Conservation (phyloP, 305 asterid species). For the Solanum hybrid region DNA sequence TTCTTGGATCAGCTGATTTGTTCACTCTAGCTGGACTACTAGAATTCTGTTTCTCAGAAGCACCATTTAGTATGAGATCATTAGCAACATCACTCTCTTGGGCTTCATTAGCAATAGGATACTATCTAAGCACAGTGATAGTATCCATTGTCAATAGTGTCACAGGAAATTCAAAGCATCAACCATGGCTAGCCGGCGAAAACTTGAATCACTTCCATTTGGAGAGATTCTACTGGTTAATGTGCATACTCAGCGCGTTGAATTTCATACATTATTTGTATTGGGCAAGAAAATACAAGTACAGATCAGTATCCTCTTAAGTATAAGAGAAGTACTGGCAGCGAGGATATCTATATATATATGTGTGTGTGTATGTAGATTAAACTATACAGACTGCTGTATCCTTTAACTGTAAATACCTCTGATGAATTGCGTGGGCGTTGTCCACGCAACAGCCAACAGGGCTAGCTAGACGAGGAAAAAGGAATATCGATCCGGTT, state of each 20-base stretch:
- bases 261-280: conserved; percentile 69
- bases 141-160: conserved; percentile 58
- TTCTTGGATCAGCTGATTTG: conserved; percentile 84
- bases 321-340: background rate
- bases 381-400: background rate
- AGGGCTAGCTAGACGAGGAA: background rate
- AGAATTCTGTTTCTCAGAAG: conserved; percentile 90
- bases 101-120: conserved; percentile 81
- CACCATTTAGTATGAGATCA: conserved; percentile 72
- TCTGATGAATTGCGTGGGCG: background rate
- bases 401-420: background rate
- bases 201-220: conserved; percentile 58
- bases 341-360: background rate
- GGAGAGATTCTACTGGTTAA: conserved; percentile 74
- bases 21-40: conserved; percentile 76
- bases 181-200: conserved; percentile 58
- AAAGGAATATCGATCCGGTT: background rate
- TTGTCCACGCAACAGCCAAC: background rate
- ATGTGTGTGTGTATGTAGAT: background rate
- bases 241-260: conserved; percentile 62
- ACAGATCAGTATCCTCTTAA: conserved; percentile 25
- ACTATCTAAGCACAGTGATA: conserved; percentile 62
- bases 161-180: conserved; percentile 37
- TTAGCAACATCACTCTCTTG: conserved; percentile 71
- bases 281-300: conserved; percentile 67